Evolutionary conservation across 2,329 filamentous ascomycete species (phyloP), one percentile per base, ranked within the genome.

Genomic region (Pyrenochaeta sp.): DNA sequence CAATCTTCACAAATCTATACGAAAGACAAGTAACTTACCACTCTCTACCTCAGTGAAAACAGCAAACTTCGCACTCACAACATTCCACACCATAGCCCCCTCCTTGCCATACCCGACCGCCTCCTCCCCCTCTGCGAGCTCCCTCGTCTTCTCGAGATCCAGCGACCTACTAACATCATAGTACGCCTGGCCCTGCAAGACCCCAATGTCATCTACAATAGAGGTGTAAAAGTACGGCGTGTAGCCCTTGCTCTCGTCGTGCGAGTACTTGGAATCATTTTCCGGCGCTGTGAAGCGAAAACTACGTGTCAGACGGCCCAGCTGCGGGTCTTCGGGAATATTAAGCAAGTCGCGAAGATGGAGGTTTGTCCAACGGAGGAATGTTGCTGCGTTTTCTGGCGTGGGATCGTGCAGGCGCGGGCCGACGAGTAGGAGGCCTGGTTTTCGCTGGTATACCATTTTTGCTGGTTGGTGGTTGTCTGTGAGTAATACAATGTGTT

Each of bases 341-440:
- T 49, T 39, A 3, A 65, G 32, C 14, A 68, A n/a, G 39, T 68
- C 64, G 44, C 53, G 54, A 41, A 55, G 59, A 45, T 68, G 64
- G 23, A 68, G 43, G 29, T 58, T 51, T 0, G 63, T 62, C 64
- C 64, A 68, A n/a, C 58, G 50, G n/a, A 49, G 32, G 47, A 68
- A 64, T 0, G 15, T 53, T 2, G 18, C 29, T 0, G 54, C 42
- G 11, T 53, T 54, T 4, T 35, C 7, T 1, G 35, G 27, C 1
- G 32, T 54, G 17, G 47, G 39, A 9, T 23, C 4, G 27, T 48
- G 54, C 0, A 66, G 58, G 32, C 45, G 56, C 0, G 59, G 60
- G 17, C 58, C 46, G 1, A 60, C 56, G 23, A 67, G 39, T 46
- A 66, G 58, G 15, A 66, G 41, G 11, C 60, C 54, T 17, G 51